Base-by-base conservation (phyloP, 306 rosid species). In the Carpinus viminea region DNA sequence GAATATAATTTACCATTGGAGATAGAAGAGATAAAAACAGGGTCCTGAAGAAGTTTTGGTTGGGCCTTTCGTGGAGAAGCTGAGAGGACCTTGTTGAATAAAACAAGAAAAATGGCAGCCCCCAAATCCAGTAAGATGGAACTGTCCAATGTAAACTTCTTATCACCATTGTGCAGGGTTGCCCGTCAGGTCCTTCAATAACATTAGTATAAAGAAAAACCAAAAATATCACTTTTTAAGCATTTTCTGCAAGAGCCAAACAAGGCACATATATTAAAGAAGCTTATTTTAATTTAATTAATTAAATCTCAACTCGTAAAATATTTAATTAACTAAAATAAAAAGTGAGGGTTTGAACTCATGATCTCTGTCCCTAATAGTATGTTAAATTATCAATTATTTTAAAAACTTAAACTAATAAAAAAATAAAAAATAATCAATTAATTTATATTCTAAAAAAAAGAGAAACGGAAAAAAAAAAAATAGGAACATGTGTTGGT, bases 61-160 rank as follows among this genome's bases (percentile, higher is more conserved):
- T 88, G 24, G 95, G 95, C 60, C 79, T 87, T 76, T 85, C 83
- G 50, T 90, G 92, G 52, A 88, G 84, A 73, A 87, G 83, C 3
- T 90, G 92, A 78, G 95, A 90, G 53, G 87, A 82, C 66, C 88
- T 87, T 76, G 90, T 90, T 36, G 92, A 88, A 71, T 78, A 91
- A 74, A 90, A 90, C 43, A 90, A 77, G 83, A 83, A 87, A 77
- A 90, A 87, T 34, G 95, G 92, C 13, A 90, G 83, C 54, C 92
- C n/a, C 90, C 92, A 90, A 18, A 90, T 90, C 84, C 85, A 47
- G 57, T 88, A 88, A 0, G 86, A 83, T 60, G 91, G 95, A 81
- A 90, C 86, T 0, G 85, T 83, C 92, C 95, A 90, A 79, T 88
- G 92, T 8, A 83, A 50, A 61, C 82, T 79, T 86, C 92, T 85